These are phyloP conservation scores for Sclerospora graminicola DNA, from an alignment of 352 stramenopile genomes.

Conservation along the genomic window DNA sequence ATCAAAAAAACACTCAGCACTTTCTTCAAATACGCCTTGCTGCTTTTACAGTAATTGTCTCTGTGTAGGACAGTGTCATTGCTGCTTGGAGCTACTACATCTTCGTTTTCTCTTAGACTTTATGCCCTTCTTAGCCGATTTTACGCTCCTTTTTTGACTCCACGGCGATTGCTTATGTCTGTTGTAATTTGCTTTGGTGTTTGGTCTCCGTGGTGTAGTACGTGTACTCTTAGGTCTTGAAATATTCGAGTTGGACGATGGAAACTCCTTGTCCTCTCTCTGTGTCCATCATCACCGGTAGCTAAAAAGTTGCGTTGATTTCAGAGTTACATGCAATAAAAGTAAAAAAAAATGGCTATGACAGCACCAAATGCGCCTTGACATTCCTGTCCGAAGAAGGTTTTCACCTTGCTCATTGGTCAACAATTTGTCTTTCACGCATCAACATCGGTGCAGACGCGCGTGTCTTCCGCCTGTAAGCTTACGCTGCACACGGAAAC, in stretches of 20 bases:
- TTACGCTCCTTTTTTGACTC: conserved; percentile 19
- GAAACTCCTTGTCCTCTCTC: conserved; percentile 28
- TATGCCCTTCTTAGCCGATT: background rate
- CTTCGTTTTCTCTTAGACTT: conserved; percentile 5
- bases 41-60: conserved; percentile 44
- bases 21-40: conserved; percentile 38
- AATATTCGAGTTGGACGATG: conserved; percentile 8
- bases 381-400: background rate
- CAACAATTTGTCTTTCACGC: conserved; percentile 9
- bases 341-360: background rate
- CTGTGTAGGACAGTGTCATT: conserved; percentile 16
- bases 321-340: no score
- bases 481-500: conserved; percentile 49
- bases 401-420: conserved; percentile 10
- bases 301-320: no score
- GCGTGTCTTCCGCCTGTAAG: conserved; percentile 57
- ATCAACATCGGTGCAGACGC: conserved; percentile 10
- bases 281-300: conserved; percentile 19
- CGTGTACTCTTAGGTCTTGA: conserved; percentile 9
- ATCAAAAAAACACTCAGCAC: conserved; percentile 49
- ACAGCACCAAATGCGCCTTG: background rate
- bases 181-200: conserved; percentile 3
- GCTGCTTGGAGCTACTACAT: no score
- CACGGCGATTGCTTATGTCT: conserved; percentile 23
- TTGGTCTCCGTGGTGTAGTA: conserved; percentile 10